Percentiles rank a stretch among this genome's conserved stretches.
Conservation (phyloP, 768 basidiomycete genomes). For the Psilocybe tampanensis region DNA sequence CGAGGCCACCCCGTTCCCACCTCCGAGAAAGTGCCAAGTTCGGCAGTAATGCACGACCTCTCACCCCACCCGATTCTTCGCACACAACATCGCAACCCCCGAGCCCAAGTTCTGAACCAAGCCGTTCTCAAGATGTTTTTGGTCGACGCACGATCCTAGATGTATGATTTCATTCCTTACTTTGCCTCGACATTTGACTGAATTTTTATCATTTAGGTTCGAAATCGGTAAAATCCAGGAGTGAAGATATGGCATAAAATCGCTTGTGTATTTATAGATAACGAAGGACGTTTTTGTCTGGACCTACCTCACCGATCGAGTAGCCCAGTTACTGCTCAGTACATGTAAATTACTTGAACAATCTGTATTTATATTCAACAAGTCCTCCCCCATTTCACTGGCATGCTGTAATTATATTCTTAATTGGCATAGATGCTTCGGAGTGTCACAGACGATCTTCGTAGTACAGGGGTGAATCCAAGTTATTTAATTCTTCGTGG, state of each 20-base stretch:
- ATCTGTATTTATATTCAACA: slow-evolving; percentile 13
- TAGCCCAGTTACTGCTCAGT: slow-evolving; percentile 4
- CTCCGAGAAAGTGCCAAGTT: slow-evolving; percentile 27
- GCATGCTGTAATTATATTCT: no score
- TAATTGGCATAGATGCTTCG: no score
- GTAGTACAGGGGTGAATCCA: neutral
- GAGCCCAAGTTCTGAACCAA: slow-evolving; percentile 23
- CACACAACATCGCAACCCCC: slow-evolving; percentile 29
- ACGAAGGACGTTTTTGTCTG: slow-evolving; percentile 1
- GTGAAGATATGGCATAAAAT: neutral
- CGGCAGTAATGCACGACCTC: slow-evolving; percentile 22
- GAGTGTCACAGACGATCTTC: no score
- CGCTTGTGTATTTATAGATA: slow-evolving; percentile 21
- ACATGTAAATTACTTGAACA: slow-evolving; percentile 4
- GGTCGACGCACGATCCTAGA: slow-evolving; percentile 39
- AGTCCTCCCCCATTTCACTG: no score
- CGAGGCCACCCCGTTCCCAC: slow-evolving; percentile 30
- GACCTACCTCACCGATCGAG: neutral
- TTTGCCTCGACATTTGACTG: neutral
- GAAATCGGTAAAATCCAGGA: slow-evolving; percentile 12
- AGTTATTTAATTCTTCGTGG: slow-evolving; percentile 17
- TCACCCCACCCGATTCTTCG: slow-evolving; percentile 46
- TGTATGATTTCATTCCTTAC: slow-evolving; percentile 26
- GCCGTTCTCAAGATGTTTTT: slow-evolving; percentile 25
- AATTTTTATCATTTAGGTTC: slow-evolving; percentile 11